Base-by-base conservation (phyloP, 192 early-diverging fungal genomes). In the Entomortierella beljakovae region DNA sequence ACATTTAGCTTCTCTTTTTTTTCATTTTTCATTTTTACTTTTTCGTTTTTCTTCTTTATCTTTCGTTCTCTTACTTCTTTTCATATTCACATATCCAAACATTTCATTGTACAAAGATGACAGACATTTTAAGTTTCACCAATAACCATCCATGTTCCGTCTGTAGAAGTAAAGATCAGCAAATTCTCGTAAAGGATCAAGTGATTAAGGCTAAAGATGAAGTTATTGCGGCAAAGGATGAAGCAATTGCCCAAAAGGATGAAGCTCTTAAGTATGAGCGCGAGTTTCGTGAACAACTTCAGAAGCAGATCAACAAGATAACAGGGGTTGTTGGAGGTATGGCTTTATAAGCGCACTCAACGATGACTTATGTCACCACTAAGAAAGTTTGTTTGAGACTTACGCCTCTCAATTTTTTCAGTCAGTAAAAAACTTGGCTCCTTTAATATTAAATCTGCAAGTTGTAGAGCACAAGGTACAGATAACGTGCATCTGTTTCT, bases 221-320 rank as follows among this genome's bases (percentile, higher is more conserved):
- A 31, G 59, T 48, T 22, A 61, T 61, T 15, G 59, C 59, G 2
- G 59, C 59, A 25, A 61, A 61, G 38, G 59, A 61, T 29, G 60
- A 71, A 10, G 64, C 72, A 8, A 67, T 75, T 40, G 72, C 72
- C 49, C 72, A 68, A 22, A 75, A 75, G 46, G 72, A 75, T 23
- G 31, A 28, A 23, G 64, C 72, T 15, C 59, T 75, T 1, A 61
- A 32, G 33, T 13, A 22, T 29, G 59, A 61, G 48, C 72, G 72
- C 22, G 72, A 75, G 32, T 43, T 75, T 6, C 57, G 58, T 18
- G 64, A 68, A 42, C 55, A 61, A 5, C 64, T 75, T 20, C 64
- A 68, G 57, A 75, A 68, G 51, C 72, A 75, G 34, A 64, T 75
- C 59, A 75, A 75, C n/a, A n/a, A n/a, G n/a, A n/a, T n/a, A n/a